Conservation (phyloP, 2,329 filamentous ascomycete species). For the Pseudogymnoascus sp. region DNA sequence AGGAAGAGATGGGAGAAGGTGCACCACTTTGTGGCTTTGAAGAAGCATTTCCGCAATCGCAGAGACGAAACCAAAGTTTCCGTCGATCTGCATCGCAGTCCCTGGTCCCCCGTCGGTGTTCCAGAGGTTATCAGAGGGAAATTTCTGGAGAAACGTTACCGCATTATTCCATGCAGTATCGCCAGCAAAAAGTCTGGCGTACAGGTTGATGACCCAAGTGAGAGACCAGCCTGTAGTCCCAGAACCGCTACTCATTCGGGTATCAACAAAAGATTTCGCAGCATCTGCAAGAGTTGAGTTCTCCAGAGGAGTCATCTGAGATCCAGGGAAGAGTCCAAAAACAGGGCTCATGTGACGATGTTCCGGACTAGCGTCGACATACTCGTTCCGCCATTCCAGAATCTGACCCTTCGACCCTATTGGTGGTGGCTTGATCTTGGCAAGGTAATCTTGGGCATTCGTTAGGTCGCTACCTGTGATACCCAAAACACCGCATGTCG, state of each 20-base stretch:
- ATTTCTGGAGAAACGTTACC: not conserved
- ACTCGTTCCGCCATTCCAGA: conserved; percentile 31
- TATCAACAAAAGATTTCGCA: conserved; percentile 22
- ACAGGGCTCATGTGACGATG: conserved; percentile 44
- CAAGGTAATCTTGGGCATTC: not conserved
- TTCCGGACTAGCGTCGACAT: conserved; percentile 35
- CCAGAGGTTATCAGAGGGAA: not conserved
- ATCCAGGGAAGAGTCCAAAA: conserved; percentile 39
- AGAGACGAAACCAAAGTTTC: conserved; percentile 39
- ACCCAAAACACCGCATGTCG: not conserved
- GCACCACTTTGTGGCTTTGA: conserved; percentile 29
- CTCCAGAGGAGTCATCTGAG: conserved; percentile 27
- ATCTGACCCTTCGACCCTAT: conserved; percentile 16
- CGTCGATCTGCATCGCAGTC: conserved; percentile 38
- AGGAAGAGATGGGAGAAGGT: conserved; percentile 22
- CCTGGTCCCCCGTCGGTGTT: not conserved
- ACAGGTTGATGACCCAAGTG: conserved; percentile 41
- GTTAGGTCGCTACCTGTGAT: not conserved
- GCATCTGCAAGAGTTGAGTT: conserved; percentile 18
- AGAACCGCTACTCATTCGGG: conserved; percentile 29
- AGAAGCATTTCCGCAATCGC: conserved; percentile 38
- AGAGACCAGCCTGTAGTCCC: conserved; percentile 44
- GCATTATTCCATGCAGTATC: conserved; percentile 13
- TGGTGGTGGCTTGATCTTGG: not conserved
- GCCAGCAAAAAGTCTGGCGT: conserved; percentile 35